Conservation (phyloP, 2,329 filamentous ascomycete species). For the Cercospora beticola region DNA sequence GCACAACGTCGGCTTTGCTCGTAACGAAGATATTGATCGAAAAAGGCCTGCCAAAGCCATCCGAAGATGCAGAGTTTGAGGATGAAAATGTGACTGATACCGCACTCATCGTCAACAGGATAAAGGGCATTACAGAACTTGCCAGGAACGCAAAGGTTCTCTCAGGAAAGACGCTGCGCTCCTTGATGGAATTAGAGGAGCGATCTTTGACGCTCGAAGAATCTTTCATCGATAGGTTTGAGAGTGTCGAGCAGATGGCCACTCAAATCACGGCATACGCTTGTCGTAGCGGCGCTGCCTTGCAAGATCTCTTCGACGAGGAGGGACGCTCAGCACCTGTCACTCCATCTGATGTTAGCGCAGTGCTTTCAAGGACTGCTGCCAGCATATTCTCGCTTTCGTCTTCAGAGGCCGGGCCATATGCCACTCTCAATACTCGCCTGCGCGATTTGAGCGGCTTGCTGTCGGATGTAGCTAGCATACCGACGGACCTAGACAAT, state of each 20-base stretch:
- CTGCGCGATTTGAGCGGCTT: slow-evolving; percentile 64
- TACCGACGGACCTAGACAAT: slow-evolving; percentile 50
- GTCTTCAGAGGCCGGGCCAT: slow-evolving; percentile 63
- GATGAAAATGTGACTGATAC: slow-evolving; percentile 51
- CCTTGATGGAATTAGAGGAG: slow-evolving; percentile 73
- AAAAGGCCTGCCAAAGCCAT: slow-evolving; percentile 56
- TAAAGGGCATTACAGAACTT: slow-evolving; percentile 70
- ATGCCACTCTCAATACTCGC: slow-evolving; percentile 66
- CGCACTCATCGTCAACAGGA: slow-evolving; percentile 65
- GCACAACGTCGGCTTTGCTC: slow-evolving; percentile 66
- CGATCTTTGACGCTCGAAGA: slow-evolving; percentile 71
- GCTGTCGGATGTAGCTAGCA: slow-evolving; percentile 67
- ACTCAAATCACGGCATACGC: slow-evolving; percentile 66
- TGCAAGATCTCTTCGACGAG: slow-evolving; percentile 67
- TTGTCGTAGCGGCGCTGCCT: slow-evolving; percentile 64
- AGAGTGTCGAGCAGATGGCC: slow-evolving; percentile 64
- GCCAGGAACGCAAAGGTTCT: slow-evolving; percentile 82
- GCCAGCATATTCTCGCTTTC: slow-evolving; percentile 51
- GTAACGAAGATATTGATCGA: slow-evolving; percentile 67
- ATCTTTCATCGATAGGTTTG: slow-evolving; percentile 67
- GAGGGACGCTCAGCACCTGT: slow-evolving; percentile 69
- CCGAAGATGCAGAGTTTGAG: slow-evolving; percentile 57
- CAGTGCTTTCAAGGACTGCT: slow-evolving; percentile 60
- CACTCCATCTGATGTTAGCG: slow-evolving; percentile 65
- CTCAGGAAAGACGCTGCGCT: slow-evolving; percentile 72